phyloP scores from a whole-genome alignment of 2,329 filamentous ascomycete species.

The Fusarium illudens region DNA sequence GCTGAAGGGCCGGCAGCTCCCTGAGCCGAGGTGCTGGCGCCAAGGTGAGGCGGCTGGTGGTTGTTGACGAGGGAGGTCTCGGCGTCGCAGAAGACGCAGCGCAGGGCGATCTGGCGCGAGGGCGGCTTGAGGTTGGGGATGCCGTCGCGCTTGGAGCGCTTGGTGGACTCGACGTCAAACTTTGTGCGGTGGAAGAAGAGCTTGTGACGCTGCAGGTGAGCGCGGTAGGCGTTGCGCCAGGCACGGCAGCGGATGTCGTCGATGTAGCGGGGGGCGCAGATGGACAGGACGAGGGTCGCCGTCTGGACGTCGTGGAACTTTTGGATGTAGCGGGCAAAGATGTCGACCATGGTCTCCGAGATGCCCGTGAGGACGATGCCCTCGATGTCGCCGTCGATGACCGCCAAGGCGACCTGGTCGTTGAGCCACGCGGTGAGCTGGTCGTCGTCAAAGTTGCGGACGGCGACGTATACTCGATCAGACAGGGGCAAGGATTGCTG shows the following conservation, averaged over 20 bases:
- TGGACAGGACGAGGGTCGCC: conserved; percentile 76
- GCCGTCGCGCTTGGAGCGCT: conserved; percentile 71
- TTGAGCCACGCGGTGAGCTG: conserved; percentile 73
- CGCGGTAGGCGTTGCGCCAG: conserved; percentile 77
- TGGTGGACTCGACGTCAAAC: conserved; percentile 80
- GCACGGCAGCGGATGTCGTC: conserved; percentile 77
- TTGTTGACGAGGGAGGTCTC: conserved; percentile 61
- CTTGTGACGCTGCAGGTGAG: conserved; percentile 76
- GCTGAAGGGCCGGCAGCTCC: conserved; percentile 37
- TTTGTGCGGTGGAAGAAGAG: conserved; percentile 78
- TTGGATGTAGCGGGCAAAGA: conserved; percentile 78
- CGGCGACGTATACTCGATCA: conserved; percentile 77
- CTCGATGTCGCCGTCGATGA: conserved; percentile 75
- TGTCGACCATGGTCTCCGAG: conserved; percentile 74
- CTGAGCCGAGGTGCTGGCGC: conserved; percentile 19
- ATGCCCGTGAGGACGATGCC: conserved; percentile 82
- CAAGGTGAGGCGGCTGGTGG: conserved; percentile 26
- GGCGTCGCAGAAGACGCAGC: conserved; percentile 79
- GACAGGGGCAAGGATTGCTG: conserved; percentile 77
- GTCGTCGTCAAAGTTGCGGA: conserved; percentile 70
- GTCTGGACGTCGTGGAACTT: conserved; percentile 83
- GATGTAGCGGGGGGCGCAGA: conserved; percentile 78
- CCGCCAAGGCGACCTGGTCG: conserved; percentile 68
- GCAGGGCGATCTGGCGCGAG: conserved; percentile 74
- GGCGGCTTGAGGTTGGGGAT: conserved; percentile 55